Evolutionary conservation across 441 rosid species (phyloP), one percentile per base, ranked within the genome.

Genomic region (Mallotus repandus): DNA sequence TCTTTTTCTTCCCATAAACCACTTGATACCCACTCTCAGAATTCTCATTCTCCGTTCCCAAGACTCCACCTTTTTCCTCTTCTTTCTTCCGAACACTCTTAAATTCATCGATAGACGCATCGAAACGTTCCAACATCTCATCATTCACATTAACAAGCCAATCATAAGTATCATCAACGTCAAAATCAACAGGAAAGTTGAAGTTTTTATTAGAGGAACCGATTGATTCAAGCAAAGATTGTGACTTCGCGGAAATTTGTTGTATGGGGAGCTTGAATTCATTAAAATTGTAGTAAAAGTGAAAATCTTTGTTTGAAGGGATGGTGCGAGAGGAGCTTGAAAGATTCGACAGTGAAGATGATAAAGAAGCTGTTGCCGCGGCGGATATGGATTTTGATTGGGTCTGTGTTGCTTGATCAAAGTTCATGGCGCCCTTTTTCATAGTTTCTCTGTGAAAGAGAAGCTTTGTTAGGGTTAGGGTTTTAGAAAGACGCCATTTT

Each of bases 111-210:
- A 84, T 48, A 0, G 90, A 87, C 53, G 70, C 78, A 70, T 96
- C 97, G 5, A 93, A 83, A 49, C 85, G 83, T 84, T 93, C 97
- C 9, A 85, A 75, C 43, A 84, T 63, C 54, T 88, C 91, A 78
- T 90, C 98, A 79, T 87, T 90, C 7, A 86, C 81, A 50, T 85
- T 79, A 46, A 84, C 89, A 10, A 93, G 86, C 97, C 96, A 91
- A 66, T 95, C 92, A 73, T 83, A 86, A 15, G 87, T 85, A 11
- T 86, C 93, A 35, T 86, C 93, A 25, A 74, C 87, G 16, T 83
- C 92, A 58, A 83, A 35, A n/a, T 90, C 92, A 10, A 35, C 58
- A 0, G 81, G 81, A 56, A 71, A 81, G 16, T 38, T 32, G 2
- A 77, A 38, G 3, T 9, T 49, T 4, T 80, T 74, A 71, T 74